These are phyloP conservation scores for Cercophora newfieldiana DNA, from an alignment of 495 filamentous ascomycete genomes.

Conservation along the genomic window DNA sequence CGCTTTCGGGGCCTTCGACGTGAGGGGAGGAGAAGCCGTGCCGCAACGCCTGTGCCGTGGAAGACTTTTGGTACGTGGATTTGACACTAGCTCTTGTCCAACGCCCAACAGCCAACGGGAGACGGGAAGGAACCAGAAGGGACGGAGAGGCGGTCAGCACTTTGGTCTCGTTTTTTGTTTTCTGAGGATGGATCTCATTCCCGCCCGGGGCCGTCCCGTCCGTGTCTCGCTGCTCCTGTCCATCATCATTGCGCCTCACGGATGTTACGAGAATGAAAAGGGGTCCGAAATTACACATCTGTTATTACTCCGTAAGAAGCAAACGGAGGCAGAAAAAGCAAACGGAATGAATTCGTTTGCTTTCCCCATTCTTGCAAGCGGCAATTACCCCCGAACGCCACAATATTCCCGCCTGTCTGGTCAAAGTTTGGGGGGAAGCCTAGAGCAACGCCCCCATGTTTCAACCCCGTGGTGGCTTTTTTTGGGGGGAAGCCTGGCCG, in stretches of 20 bases:
- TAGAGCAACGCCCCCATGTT: not conserved
- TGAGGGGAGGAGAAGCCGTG: not conserved
- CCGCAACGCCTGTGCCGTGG: not conserved
- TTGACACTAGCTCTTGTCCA: not conserved
- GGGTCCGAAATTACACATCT: not conserved
- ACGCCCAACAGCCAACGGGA: not conserved
- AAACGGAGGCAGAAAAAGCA: not conserved
- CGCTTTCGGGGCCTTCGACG: not conserved
- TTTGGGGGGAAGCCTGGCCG: not conserved
- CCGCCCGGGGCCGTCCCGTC: not conserved
- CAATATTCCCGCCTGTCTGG: not conserved
- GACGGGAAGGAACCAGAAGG: not conserved
- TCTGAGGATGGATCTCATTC: not conserved
- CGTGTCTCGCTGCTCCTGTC: not conserved
- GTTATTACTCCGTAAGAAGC: not conserved
- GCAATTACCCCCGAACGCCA: not conserved
- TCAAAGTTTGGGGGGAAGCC: not conserved
- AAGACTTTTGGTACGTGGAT: not conserved
- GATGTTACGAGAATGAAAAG: not conserved
- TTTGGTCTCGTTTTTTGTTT: not conserved
- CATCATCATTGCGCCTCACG: not conserved
- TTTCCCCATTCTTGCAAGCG: not conserved
- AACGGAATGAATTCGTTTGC: not conserved
- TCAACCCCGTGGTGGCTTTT: not conserved
- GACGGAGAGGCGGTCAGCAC: not conserved